Base-by-base conservation (phyloP, 768 basidiomycete genomes). In the Rossbeevera mucosa region DNA sequence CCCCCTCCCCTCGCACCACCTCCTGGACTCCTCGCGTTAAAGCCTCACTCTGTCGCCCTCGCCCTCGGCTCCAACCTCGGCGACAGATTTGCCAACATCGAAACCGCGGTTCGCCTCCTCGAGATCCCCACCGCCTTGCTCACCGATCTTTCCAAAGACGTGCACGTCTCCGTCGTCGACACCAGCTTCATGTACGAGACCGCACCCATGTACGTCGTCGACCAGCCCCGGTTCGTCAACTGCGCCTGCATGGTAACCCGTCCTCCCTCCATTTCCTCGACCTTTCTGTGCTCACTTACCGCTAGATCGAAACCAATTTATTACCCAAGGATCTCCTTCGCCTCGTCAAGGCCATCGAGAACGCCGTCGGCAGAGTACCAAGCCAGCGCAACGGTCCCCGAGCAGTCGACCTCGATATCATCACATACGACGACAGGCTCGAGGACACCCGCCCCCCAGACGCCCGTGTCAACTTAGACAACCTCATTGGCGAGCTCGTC, bases 121-220 rank as follows among this genome's bases (percentile, higher is more conserved):
- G 88, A 91, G 62, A 62, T 68, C 12, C 80, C 80, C 0, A 56
- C 58, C 24, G 58, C 63, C 12, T 52, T 74, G 11, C 42, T 74
- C 12, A 18, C 21, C 1, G 59, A 59, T 28, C 40, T 64, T 0
- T 52, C 57, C 47, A 57, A 48, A 12, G 55, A 67, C 28, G 67
- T 66, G 0, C 59, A 59, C 24, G 66, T 77, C 2, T 63, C 62
- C 14, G 74, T 95, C 25, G 68, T 84, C 20, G 78, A 90, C 59
- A 94, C 91, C 1, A 93, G 91, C 64, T 90, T 93, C 70, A 65
- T 97, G 73, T 98, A 97, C 65, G 88, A 97, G 70, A 94, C 88
- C 18, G 77, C 85, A 11, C 91, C 96, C 0, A 98, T 99, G 96
- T 98, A 99, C 65, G 87, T 95, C 40, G 81, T 81, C 11, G 86